phyloP scores from a whole-genome alignment of 176 grass and related monocot genomes.

The Paspalum vaginatum region DNA sequence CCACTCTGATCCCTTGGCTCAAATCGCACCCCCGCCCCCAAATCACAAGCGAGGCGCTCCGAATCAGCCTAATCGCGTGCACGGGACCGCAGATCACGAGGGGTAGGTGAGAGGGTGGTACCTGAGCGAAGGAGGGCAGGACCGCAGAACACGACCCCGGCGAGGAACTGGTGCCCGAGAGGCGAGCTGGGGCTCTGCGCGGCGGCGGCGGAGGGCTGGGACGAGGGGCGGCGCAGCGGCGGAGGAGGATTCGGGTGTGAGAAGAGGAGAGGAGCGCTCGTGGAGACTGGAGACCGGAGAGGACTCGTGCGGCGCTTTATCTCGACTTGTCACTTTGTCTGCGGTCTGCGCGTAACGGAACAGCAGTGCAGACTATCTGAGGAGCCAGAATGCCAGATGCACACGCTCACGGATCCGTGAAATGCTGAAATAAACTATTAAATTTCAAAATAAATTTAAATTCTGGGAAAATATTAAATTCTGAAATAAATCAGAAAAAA shows the following conservation, averaged over 20 bases:
- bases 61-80: background rate
- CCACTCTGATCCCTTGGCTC: background rate
- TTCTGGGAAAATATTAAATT: too few species aligned
- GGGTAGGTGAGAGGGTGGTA: background rate
- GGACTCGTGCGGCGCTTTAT: background rate
- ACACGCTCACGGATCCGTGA: too few species aligned
- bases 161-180: background rate
- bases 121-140: background rate
- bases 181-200: background rate
- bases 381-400: too few species aligned
- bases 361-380: too few species aligned
- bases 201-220: background rate
- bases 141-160: background rate
- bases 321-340: background rate
- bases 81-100: background rate
- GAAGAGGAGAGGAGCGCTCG: background rate
- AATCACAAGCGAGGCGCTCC: background rate
- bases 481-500: too few species aligned
- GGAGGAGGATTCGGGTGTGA: background rate
- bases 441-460: too few species aligned
- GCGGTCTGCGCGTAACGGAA: background rate
- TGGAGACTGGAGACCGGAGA: background rate
- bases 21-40: background rate
- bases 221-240: slow-evolving; percentile 5
- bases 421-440: too few species aligned